phyloP scores from a whole-genome alignment of 345 rosid genomes.

The Eucalyptus paniculata region DNA sequence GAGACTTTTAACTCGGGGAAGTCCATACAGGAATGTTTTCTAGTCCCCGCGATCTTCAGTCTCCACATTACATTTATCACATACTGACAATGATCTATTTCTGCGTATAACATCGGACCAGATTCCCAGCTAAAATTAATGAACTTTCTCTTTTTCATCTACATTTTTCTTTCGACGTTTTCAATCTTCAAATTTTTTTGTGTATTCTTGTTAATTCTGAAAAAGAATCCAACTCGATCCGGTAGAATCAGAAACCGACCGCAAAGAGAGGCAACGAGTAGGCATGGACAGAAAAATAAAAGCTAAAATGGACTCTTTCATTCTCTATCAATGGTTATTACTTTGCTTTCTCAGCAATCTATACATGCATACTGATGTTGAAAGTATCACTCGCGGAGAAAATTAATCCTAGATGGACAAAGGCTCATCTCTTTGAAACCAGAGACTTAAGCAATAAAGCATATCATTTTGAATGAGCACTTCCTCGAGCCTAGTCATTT shows the following conservation, averaged over 20 bases:
- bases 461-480: neutral
- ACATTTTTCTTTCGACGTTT: neutral
- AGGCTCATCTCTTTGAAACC: neutral
- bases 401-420: neutral
- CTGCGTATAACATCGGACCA: neutral
- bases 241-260: neutral
- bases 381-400: neutral
- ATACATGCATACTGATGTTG: neutral
- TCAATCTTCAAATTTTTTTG: neutral
- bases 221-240: accelerated
- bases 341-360: neutral
- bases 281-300: neutral
- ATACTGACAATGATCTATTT: neutral
- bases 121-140: neutral
- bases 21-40: neutral
- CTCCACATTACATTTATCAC: neutral
- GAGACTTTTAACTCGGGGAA: neutral
- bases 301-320: neutral
- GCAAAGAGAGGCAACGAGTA: neutral
- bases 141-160: neutral
- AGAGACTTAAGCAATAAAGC: neutral
- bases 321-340: neutral
- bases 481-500: neutral
- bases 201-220: neutral
- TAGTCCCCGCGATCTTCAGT: neutral